Percentiles rank a stretch among this genome's conserved stretches.
Conservation (phyloP, 352 stramenopile species). For the Bremia lactucae region DNA sequence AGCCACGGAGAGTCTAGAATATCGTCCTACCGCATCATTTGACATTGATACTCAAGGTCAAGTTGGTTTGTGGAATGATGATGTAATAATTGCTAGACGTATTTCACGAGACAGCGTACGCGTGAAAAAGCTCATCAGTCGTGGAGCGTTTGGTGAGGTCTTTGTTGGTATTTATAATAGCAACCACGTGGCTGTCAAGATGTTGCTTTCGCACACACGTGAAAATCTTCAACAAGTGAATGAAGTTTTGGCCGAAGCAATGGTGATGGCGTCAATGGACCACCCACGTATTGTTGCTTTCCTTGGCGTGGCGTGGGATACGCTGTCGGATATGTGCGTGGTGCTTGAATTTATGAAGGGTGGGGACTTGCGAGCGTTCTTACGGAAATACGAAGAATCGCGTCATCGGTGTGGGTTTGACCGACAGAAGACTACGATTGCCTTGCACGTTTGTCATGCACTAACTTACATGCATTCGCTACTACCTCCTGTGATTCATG, state of each 20-base stretch:
- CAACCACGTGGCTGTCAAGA: conserved; percentile 32
- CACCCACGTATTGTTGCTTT: conserved; percentile 29
- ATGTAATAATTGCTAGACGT: conserved; percentile 26
- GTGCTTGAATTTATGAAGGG: conserved; percentile 42
- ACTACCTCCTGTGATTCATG: conserved; percentile 22
- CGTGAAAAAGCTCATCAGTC: conserved; percentile 17
- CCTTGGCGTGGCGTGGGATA: conserved; percentile 34
- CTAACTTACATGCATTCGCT: conserved; percentile 27
- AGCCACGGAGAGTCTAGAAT: conserved; percentile 12
- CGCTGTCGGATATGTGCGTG: conserved; percentile 28
- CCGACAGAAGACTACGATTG: conserved; percentile 18
- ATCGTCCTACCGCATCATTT: conserved; percentile 9
- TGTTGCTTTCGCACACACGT: conserved; percentile 22
- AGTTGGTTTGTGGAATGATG: conserved; percentile 23
- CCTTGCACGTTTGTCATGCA: conserved; percentile 16
- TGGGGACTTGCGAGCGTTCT: conserved; percentile 26
- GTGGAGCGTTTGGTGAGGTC: conserved; percentile 34
- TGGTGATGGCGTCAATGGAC: conserved; percentile 23
- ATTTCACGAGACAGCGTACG: conserved; percentile 26
- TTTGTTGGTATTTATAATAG: conserved; percentile 25
- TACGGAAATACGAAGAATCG: conserved; percentile 17
- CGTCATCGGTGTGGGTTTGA: conserved; percentile 15
- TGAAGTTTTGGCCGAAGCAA: conserved; percentile 28
- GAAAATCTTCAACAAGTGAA: conserved; percentile 21
- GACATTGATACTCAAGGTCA: conserved; percentile 7